Base-by-base conservation (phyloP, 331 rosid species). In the Erythrophleum ivorense region DNA sequence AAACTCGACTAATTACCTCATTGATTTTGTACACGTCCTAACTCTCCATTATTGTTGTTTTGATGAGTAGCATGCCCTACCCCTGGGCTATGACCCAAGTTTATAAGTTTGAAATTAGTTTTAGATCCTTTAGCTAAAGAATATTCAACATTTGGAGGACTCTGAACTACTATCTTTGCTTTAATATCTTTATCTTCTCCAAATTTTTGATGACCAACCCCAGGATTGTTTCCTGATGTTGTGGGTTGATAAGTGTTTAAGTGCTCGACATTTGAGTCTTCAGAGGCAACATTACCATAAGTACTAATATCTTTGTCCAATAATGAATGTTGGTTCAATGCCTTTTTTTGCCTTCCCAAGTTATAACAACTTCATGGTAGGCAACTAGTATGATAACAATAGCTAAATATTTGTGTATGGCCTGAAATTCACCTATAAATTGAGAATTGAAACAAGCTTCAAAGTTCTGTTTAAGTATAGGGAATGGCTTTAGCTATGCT, bases 61-160 rank as follows among this genome's bases (percentile, higher is more conserved):
- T 75, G 79, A 21, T 49, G 43, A 71, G 40, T 60, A 69, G 84
- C 12, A 53, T 53, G 55, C 4, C 89, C 86, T 55, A 86, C 65
- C 2, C 86, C 81, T 1, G 88, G 76, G 52, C 84, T 82, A 38
- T 85, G 84, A 45, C 81, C 85, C 2, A 81, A 86, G 45, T 21
- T 10, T 16, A 83, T 85, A 10, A 79, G 79, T 21, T 18, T 68
- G 55, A 85, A 82, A 45, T 15, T 67, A 38, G 40, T 68, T 65
- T 21, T 24, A 2, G 19, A 21, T 2, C 49, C 31, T 11, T 19
- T 70, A 43, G 11, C 40, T 10, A 53, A 33, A 15, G 19, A 31
- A 70, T 38, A 45, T 12, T 50, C 15, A 29, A 16, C 74, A 63
- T 81, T 48, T 19, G 67, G 58, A 53, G 21, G 75, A 63, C 80